These are phyloP conservation scores for Auricularia sp. DNA, from an alignment of 768 basidiomycete genomes.

Conservation along the genomic window DNA sequence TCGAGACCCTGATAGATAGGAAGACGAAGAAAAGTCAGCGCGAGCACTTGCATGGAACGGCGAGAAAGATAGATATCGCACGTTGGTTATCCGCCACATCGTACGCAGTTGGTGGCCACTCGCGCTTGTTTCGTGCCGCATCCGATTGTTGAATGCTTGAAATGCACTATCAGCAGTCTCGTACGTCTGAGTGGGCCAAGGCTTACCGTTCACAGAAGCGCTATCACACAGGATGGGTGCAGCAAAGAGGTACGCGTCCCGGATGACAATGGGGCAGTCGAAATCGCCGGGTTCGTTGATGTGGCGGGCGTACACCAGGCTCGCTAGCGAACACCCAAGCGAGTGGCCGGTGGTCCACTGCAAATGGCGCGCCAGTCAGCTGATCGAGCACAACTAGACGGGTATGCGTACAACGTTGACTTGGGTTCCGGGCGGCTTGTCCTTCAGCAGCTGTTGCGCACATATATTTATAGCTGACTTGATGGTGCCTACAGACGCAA, in stretches of 20 bases:
- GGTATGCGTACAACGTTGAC: constrained; percentile 10
- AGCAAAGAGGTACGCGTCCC: constrained; percentile 14
- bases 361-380: neutral
- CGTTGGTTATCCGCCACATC: constrained; percentile 13
- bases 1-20: constrained; percentile 6
- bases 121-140: constrained; percentile 6
- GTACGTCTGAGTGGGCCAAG: neutral
- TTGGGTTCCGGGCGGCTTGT: constrained; percentile 9
- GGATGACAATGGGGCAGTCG: constrained; percentile 6
- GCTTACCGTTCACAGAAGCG: constrained; percentile 10
- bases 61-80: constrained; percentile 1
- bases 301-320: constrained; percentile 12
- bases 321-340: constrained; percentile 13
- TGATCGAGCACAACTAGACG: neutral
- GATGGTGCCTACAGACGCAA: constrained; percentile 6
- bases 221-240: constrained; percentile 15
- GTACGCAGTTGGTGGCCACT: constrained; percentile 10
- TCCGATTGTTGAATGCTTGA: constrained; percentile 13
- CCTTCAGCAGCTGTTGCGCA: constrained; percentile 7
- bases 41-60: neutral
- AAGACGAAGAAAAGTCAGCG: neutral
- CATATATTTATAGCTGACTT: constrained; percentile 10
- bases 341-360: constrained; percentile 13
- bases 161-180: neutral
- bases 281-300: constrained; percentile 12